phyloP scores from a whole-genome alignment of 306 rosid species.

The Sophora flavescens region DNA sequence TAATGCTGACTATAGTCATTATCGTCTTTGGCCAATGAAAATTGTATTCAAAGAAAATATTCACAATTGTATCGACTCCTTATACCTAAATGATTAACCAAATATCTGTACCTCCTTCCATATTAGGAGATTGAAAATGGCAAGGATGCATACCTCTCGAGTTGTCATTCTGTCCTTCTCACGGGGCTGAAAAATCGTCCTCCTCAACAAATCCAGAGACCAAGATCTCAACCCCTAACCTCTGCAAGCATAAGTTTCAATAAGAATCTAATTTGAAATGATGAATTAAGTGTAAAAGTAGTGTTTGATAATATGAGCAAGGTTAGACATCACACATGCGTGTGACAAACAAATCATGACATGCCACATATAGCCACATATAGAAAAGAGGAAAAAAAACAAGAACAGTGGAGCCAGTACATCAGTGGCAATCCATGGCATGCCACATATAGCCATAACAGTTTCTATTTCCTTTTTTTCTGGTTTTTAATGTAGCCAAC shows the following conservation, averaged over 20 bases:
- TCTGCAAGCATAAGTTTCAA: slow-evolving; percentile 52
- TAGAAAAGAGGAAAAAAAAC: not conserved
- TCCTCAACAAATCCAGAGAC: slow-evolving; percentile 70
- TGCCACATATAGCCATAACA: slow-evolving; percentile 28
- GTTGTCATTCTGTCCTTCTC: slow-evolving; percentile 66
- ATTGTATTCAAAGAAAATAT: slow-evolving; percentile 23
- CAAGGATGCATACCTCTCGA: slow-evolving; percentile 58
- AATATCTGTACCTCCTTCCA: not conserved
- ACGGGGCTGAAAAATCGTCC: slow-evolving; percentile 66
- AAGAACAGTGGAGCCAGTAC: not conserved
- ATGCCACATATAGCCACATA: too few species aligned
- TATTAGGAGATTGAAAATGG: slow-evolving; percentile 30
- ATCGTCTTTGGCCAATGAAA: slow-evolving; percentile 15
- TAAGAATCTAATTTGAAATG: slow-evolving; percentile 25
- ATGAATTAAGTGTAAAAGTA: not conserved
- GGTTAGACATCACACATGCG: not conserved
- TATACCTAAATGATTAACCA: slow-evolving; percentile 36
- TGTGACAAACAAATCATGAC: not conserved
- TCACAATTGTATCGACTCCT: slow-evolving; percentile 18
- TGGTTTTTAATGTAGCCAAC: slow-evolving; percentile 8
- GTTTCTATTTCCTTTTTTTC: not conserved
- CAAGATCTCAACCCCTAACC: slow-evolving; percentile 70
- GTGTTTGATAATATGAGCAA: slow-evolving; percentile 6
- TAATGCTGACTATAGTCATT: not conserved
- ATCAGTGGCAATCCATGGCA: not conserved